phyloP scores from a whole-genome alignment of 129 eudicot genomes.

The sunflower (Helianthus annuus) region DNA sequence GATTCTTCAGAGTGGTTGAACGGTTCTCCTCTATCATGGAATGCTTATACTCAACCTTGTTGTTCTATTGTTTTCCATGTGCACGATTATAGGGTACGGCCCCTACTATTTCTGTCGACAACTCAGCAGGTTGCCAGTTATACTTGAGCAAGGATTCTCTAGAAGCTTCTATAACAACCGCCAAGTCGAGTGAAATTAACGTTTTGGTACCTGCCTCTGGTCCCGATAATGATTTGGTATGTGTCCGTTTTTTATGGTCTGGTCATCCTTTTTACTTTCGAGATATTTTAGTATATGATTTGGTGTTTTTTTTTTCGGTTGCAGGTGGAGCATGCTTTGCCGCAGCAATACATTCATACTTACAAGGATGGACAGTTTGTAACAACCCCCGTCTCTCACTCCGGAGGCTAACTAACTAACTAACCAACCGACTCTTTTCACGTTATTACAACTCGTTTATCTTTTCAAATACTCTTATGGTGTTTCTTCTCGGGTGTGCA shows the following conservation, averaged over 20 bases:
- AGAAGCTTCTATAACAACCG: slow-evolving; percentile 84
- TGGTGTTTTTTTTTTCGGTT: not conserved
- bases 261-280: not conserved
- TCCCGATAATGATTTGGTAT: slow-evolving; percentile 85
- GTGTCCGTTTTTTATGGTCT: not conserved
- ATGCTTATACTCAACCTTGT: not conserved
- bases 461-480: not conserved
- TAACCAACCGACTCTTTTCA: slow-evolving; percentile 1
- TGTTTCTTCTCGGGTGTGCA: not conserved
- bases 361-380: slow-evolving; percentile 86
- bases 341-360: slow-evolving; percentile 82
- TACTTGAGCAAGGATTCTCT: slow-evolving; percentile 87
- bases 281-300: not conserved
- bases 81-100: slow-evolving; percentile 68
- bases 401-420: slow-evolving; percentile 57
- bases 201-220: slow-evolving; percentile 82
- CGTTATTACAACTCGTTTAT: not conserved
- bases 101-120: slow-evolving; percentile 92
- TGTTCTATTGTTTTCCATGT: slow-evolving; percentile 14
- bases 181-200: slow-evolving; percentile 92
- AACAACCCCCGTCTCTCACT: slow-evolving; percentile 86
- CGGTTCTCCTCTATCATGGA: not conserved
- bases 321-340: slow-evolving; percentile 87
- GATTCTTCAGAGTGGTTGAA: not conserved
- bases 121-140: slow-evolving; percentile 85